These are phyloP conservation scores for Gentiana straminea DNA, from an alignment of 257 asterid species.

Conservation along the genomic window DNA sequence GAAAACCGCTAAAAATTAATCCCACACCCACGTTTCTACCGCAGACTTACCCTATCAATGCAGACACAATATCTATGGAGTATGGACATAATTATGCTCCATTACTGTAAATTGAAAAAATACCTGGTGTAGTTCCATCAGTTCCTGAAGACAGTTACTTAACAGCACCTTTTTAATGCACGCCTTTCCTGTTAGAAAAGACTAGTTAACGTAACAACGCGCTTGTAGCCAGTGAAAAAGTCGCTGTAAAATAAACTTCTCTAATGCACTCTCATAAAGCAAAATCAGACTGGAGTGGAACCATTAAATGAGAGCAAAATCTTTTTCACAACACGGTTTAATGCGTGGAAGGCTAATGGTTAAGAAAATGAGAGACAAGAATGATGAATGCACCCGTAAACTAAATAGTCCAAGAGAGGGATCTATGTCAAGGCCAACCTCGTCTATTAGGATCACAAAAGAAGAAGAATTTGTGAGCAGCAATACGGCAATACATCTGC, in stretches of 20 bases:
- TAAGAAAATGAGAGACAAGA: neutral
- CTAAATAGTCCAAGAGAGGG: neutral
- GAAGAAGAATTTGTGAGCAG: constrained; percentile 98
- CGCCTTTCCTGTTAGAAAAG: constrained; percentile 69
- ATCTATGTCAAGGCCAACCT: constrained; percentile 35
- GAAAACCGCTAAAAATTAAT: neutral
- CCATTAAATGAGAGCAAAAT: neutral
- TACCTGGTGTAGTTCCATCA: constrained; percentile 99
- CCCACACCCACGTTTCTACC: no score
- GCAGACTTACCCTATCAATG: neutral
- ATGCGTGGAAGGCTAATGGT: constrained; percentile 1
- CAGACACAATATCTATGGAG: neutral
- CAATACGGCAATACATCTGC: constrained; percentile 97
- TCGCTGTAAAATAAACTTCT: neutral
- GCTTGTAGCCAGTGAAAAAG: neutral
- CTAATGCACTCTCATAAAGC: neutral
- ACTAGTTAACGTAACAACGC: neutral
- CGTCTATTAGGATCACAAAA: constrained; percentile 97
- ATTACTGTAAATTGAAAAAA: neutral
- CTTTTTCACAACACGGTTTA: neutral
- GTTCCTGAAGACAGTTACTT: constrained; percentile 97
- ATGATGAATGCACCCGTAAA: neutral
- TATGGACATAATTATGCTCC: neutral
- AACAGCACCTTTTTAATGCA: constrained; percentile 96
- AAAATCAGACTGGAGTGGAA: neutral